These are phyloP conservation scores for Mycena pura DNA, from an alignment of 768 basidiomycete species.

Conservation along the genomic window DNA sequence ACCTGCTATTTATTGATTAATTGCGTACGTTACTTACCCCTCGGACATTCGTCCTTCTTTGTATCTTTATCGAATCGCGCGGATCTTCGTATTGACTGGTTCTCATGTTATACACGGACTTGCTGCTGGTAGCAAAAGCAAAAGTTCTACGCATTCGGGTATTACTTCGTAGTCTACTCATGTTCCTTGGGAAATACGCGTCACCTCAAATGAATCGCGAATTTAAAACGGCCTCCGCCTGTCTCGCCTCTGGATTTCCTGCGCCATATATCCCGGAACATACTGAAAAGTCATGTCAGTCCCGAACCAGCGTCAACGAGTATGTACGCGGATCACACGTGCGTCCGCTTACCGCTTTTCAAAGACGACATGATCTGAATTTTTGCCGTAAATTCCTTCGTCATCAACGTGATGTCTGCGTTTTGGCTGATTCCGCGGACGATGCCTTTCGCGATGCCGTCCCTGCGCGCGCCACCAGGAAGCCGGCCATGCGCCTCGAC, in stretches of 20 bases:
- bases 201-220: constrained; percentile 53
- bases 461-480: constrained; percentile 42
- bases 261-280: constrained; percentile 50
- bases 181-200: background rate
- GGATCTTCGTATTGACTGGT: background rate
- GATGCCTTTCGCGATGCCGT: constrained; percentile 54
- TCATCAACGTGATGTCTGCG: constrained; percentile 57
- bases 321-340: constrained; percentile 21
- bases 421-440: constrained; percentile 58
- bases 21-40: constrained; percentile 21
- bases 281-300: constrained; percentile 41
- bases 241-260: constrained; percentile 42
- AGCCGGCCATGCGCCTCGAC: constrained; percentile 48
- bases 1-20: constrained; percentile 16
- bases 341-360: constrained; percentile 52
- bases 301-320: background rate
- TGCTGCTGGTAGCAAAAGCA: background rate
- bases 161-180: constrained; percentile 10
- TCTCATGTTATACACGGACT: background rate
- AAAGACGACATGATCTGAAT: constrained; percentile 59
- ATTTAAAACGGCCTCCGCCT: constrained; percentile 59
- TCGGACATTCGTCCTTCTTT: background rate
- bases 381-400: constrained; percentile 58
- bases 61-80: background rate
- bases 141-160: constrained; percentile 9